Evolutionary conservation across 192 early-diverging fungal species (phyloP), one percentile per base, ranked within the genome.

Genomic region (Entomortierella parvispora): DNA sequence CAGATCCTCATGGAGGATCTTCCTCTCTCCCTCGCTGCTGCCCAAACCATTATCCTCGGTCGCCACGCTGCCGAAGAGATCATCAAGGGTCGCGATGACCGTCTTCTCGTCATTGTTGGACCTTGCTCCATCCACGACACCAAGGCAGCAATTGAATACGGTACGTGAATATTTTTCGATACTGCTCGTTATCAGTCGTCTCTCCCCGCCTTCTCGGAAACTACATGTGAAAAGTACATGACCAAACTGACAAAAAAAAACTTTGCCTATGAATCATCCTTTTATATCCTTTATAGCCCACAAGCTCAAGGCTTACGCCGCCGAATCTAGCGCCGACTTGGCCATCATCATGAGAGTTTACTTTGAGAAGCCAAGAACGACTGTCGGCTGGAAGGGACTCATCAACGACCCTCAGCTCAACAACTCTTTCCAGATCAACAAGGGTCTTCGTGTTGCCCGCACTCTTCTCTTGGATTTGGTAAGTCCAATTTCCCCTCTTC

Each of bases 341-440:
- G 84, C 82, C 23, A 89, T 94, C 31, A 76, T 94, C 31, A 94
- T 94, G 93, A 85, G 93, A 54, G 90, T 91, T 44, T 94, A 94
- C 85, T 94, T 94, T 84, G 93, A 93, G 79, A 94, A 94, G 80
- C 93, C 93, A 10, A 83, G 92, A 61, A 92, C 91, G 12, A 93
- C 90, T 17, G 87, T 94, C 12, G 95, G 95, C 18, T 98, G 96
- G 96, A 97, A 97, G 80, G 97, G 96, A 26, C 84, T 97, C 37
- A 97, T 94, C 76, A 93, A 93, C 74, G 93, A 93, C 62, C 91
- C 92, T 26, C 79, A 85, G 26, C 80, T 93, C 34, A 90, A 94
- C 76, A 84, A 87, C 81, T 87, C 85, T 44, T 94, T 88, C 71
- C 81, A 89, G 61, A 94, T 94, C 66, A 94, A 94, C 83, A 92